Evolutionary conservation across 306 rosid genomes (phyloP).

Genomic region (Vigna nakashimae): DNA sequence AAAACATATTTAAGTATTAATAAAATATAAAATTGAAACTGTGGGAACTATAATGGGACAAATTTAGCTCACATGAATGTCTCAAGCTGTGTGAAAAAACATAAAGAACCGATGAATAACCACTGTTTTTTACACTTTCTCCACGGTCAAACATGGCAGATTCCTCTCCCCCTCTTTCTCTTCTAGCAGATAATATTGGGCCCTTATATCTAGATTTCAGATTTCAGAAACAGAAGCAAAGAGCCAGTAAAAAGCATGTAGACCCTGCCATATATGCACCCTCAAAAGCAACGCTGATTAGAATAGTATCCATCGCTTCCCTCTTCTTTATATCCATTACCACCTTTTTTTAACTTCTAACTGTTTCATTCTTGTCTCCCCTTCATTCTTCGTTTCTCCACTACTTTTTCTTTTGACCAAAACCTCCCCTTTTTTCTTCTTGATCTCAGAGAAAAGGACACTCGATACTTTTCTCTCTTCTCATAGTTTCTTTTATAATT

Average conservation of each 20-base stretch:
- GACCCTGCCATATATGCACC: conserved; percentile 42
- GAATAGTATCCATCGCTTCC: conserved; percentile 50
- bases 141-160: conserved; percentile 14
- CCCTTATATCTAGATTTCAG: conserved; percentile 33
- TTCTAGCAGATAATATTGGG: neutral
- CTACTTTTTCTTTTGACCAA: conserved; percentile 58
- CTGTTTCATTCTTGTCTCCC: conserved; percentile 38
- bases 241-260: conserved; percentile 45
- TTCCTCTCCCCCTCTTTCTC: neutral
- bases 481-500: neutral
- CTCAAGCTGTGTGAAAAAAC: too few relatives aligned
- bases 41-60: too few relatives aligned
- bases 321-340: conserved; percentile 12
- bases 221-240: conserved; percentile 41
- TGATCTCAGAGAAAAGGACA: conserved; percentile 37
- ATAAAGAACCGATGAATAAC: neutral
- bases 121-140: conserved; percentile 29
- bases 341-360: conserved; percentile 20
- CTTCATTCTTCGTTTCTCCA: conserved; percentile 40
- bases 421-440: conserved; percentile 20
- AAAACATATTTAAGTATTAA: too few relatives aligned
- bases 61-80: too few relatives aligned
- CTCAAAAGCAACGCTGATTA: conserved; percentile 68
- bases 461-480: neutral
- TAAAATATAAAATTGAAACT: too few relatives aligned